phyloP scores from a whole-genome alignment of 208 protist species.

The Leishmania gerbilli region DNA sequence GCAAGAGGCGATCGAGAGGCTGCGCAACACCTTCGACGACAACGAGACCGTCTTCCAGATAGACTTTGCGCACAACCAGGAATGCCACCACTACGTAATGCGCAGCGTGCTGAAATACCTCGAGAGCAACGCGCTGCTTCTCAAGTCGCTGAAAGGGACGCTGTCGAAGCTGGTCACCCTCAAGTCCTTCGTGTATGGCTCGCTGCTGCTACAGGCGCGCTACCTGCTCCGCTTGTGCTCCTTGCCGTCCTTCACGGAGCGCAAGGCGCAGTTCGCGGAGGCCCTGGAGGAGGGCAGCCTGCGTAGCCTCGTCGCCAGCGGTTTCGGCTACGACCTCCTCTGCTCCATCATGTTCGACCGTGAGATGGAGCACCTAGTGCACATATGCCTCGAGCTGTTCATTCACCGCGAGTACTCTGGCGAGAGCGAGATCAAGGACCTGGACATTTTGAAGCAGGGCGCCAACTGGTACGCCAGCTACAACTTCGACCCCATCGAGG shows the following conservation, averaged over 20 bases:
- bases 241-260: constrained; percentile 74
- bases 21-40: constrained; percentile 48
- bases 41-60: constrained; percentile 50
- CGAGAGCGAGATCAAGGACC: constrained; percentile 49
- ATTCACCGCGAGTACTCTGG: constrained; percentile 86
- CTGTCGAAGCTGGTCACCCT: constrained; percentile 59
- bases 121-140: constrained; percentile 56
- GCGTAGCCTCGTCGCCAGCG: constrained; percentile 49
- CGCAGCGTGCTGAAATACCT: constrained; percentile 57
- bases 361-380: constrained; percentile 64
- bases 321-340: constrained; percentile 71
- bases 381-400: constrained; percentile 74
- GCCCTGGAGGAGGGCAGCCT: constrained; percentile 61
- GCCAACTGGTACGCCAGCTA: constrained; percentile 68
- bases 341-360: constrained; percentile 85
- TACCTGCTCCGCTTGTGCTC: constrained; percentile 74
- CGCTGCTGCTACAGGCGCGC: constrained; percentile 66
- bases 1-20: constrained; percentile 68
- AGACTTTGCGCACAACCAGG: constrained; percentile 81
- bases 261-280: constrained; percentile 64
- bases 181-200: constrained; percentile 55
- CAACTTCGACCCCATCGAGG: constrained; percentile 55
- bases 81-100: constrained; percentile 72
- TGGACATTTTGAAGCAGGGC: constrained; percentile 64
- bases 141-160: constrained; percentile 58